Conservation (phyloP, 73 alveolate genomes). For the Paramecium sonneborni region DNA sequence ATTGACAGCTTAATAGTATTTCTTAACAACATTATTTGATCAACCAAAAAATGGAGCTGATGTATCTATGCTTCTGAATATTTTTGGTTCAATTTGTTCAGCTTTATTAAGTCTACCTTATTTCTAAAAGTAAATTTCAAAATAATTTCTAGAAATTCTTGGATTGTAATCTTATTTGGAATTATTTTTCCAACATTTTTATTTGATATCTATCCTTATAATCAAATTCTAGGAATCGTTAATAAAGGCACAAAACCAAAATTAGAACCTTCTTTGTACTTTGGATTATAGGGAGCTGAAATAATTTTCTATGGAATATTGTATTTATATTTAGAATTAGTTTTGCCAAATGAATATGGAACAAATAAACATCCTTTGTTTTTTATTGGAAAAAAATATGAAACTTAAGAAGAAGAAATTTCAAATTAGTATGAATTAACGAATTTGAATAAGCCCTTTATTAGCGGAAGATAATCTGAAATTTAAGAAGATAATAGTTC, state of each 20-base stretch:
- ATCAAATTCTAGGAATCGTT: background rate
- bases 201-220: constrained; percentile 15
- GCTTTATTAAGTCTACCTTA: background rate
- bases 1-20: background rate
- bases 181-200: constrained; percentile 10
- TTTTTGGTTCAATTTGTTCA: constrained; percentile 15
- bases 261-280: background rate
- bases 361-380: constrained; percentile 62
- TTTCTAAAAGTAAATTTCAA: background rate
- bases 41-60: constrained; percentile 45
- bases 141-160: background rate
- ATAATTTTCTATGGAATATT: background rate
- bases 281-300: background rate
- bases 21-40: constrained; percentile 22
- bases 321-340: constrained; percentile 46
- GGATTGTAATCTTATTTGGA: constrained; percentile 22
- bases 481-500: constrained; percentile 40
- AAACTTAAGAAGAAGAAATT: background rate
- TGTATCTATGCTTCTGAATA: background rate
- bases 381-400: constrained; percentile 20
- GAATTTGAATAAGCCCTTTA: background rate
- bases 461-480: background rate
- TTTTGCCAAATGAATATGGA: constrained; percentile 64
- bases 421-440: background rate
- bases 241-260: background rate